A percentile compares a stretch with the other conserved stretches of the same genome.
Conservation (phyloP, 2,329 filamentous ascomycete genomes). For the Nemania diffusa region DNA sequence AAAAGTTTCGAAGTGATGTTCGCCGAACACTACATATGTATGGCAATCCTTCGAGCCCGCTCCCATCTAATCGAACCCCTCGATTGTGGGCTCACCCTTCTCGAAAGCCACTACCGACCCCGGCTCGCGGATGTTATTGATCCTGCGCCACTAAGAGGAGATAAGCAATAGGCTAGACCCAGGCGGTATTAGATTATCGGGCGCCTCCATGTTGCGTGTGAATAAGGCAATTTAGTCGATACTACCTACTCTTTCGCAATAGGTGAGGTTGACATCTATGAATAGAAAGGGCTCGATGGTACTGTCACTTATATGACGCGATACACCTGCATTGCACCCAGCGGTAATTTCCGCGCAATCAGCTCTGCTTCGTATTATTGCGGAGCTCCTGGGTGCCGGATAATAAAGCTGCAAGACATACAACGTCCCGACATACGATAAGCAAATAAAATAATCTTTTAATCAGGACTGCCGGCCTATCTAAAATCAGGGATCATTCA, state of each 20-base stretch:
- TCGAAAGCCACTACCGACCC: slow-evolving; percentile 33
- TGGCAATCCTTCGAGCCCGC: slow-evolving; percentile 30
- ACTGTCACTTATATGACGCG: slow-evolving; percentile 16
- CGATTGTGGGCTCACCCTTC: slow-evolving; percentile 13
- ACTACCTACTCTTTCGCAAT: slow-evolving; percentile 16
- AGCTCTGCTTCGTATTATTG: slow-evolving; percentile 24
- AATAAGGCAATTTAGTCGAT: slow-evolving; percentile 22
- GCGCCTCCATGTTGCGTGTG: slow-evolving; percentile 19
- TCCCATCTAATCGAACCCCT: slow-evolving; percentile 22
- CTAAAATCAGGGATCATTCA: background rate
- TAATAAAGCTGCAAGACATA: background rate
- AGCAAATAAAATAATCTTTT: background rate
- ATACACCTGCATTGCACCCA: slow-evolving; percentile 17
- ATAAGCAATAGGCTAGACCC: slow-evolving; percentile 21
- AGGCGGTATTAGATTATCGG: slow-evolving; percentile 9
- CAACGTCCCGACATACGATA: background rate
- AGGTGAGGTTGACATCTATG: slow-evolving; percentile 31
- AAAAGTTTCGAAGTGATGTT: slow-evolving; percentile 8
- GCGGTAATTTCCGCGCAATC: slow-evolving; percentile 27
- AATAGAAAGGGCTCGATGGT: slow-evolving; percentile 31
- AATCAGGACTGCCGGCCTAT: background rate
- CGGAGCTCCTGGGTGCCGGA: background rate
- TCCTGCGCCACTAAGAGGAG: slow-evolving; percentile 29
- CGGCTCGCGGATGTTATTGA: slow-evolving; percentile 31
- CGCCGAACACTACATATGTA: slow-evolving; percentile 26